phyloP scores from a whole-genome alignment of 306 rosid genomes.

The Cucurbita ficifolia region DNA sequence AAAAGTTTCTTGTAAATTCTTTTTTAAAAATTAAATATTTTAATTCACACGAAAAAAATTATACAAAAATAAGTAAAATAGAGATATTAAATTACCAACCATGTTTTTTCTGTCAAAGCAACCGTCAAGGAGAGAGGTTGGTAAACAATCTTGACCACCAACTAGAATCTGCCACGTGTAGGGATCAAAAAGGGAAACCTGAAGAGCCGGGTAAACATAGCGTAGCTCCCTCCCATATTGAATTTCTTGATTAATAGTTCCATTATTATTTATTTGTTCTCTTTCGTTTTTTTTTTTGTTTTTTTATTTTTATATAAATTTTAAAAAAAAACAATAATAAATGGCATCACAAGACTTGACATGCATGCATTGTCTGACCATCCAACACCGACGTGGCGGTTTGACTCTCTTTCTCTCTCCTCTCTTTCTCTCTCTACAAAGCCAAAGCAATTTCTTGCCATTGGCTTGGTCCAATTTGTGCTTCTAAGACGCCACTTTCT shows the following conservation, averaged over 20 bases:
- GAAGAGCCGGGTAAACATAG: neutral
- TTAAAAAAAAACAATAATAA: neutral
- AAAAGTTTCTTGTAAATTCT: too few relatives aligned
- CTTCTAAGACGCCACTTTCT: constrained; percentile 1
- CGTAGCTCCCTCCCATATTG: neutral
- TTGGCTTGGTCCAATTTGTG: constrained; percentile 22
- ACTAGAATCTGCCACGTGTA: neutral
- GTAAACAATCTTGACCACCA: neutral
- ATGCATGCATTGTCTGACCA: constrained; percentile 17
- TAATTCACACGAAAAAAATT: neutral
- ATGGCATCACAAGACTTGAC: constrained; percentile 36
- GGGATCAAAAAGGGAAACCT: neutral
- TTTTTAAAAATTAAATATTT: neutral
- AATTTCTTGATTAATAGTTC: neutral
- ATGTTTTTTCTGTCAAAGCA: neutral
- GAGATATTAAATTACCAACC: neutral
- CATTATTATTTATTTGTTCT: neutral
- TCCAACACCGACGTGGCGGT: constrained; percentile 26
- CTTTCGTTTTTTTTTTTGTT: too few relatives aligned
- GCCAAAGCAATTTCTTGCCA: constrained; percentile 7
- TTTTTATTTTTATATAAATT: too few relatives aligned
- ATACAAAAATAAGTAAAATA: neutral
- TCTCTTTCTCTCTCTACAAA: constrained; percentile 12
- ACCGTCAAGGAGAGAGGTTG: neutral
- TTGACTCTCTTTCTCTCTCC: constrained; percentile 30